Evolutionary conservation across 164 flowering plant genomes (phyloP).

Genomic region (Chimonanthus praecox): DNA sequence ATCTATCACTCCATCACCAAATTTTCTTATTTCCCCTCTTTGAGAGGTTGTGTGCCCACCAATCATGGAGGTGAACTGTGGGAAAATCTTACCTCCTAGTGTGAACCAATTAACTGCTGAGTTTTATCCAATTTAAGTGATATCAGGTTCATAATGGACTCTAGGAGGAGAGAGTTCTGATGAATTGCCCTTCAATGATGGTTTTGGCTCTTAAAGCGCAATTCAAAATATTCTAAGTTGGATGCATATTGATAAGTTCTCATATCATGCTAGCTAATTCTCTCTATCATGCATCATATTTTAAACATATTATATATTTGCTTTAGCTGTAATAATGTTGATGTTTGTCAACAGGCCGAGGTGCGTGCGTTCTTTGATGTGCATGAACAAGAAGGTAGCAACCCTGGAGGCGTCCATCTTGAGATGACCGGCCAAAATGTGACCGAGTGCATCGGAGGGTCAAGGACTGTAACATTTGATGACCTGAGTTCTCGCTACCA

Average conservation of each 20-base stretch:
- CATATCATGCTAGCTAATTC: background rate
- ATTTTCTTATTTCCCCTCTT: background rate
- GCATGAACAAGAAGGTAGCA: conserved; percentile 91
- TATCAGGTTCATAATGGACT: too few relatives aligned
- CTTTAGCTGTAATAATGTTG: background rate
- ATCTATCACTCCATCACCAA: background rate
- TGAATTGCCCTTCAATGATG: too few relatives aligned
- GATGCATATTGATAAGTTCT: background rate
- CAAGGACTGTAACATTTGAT: conserved; percentile 77
- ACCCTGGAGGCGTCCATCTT: conserved; percentile 84
- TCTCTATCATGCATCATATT: background rate
- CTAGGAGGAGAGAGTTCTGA: too few relatives aligned
- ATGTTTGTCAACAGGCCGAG: conserved; percentile 47
- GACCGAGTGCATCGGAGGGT: conserved; percentile 93
- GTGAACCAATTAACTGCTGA: background rate
- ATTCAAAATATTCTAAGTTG: background rate
- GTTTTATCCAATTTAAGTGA: background rate
- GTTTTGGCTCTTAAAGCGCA: conserved; percentile 1
- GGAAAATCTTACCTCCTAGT: background rate
- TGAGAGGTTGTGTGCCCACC: background rate
- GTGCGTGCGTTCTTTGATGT: conserved; percentile 92
- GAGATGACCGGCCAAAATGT: conserved; percentile 96
- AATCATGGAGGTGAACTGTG: too few relatives aligned
- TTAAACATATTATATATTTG: background rate
- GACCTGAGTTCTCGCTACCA: conserved; percentile 83